These are phyloP conservation scores for Arthrobotrys iridis DNA, from an alignment of 2,329 filamentous ascomycete species.

Conservation along the genomic window DNA sequence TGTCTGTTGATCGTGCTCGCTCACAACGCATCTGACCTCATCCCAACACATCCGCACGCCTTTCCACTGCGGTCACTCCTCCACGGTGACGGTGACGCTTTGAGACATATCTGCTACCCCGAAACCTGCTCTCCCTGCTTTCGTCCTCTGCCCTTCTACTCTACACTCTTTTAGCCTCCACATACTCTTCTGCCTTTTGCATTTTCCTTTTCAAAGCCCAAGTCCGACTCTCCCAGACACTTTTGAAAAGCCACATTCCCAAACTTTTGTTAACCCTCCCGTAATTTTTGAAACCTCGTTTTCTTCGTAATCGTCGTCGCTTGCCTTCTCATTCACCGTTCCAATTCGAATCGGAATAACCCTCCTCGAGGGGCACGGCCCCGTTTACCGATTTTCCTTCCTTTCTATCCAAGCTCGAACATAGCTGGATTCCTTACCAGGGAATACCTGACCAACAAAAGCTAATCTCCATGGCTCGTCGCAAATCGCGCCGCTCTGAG, in stretches of 20 bases:
- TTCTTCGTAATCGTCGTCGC: not conserved
- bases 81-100: conserved; percentile 8
- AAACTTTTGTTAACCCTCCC: not conserved
- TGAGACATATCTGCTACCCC: conserved; percentile 11
- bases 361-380: conserved; percentile 31
- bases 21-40: conserved; percentile 50
- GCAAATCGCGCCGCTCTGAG: conserved; percentile 49
- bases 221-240: not conserved
- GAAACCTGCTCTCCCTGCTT: conserved; percentile 19
- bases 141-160: not conserved
- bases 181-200: not conserved
- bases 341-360: conserved; percentile 23
- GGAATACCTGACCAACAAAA: conserved; percentile 9
- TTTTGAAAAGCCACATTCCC: not conserved
- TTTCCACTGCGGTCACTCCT: not conserved
- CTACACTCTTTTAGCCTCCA: not conserved
- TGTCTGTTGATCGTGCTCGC: conserved; percentile 20
- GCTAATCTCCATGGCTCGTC: conserved; percentile 54
- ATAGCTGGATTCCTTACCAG: not conserved
- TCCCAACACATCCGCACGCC: conserved; percentile 32
- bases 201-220: not conserved
- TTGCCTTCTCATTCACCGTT: not conserved
- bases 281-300: not conserved
- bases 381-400: too few species aligned
- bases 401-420: not conserved